Percentiles rank a stretch among this genome's conserved stretches.
Conservation (phyloP, 176 grass and related monocot species). For the Zea luxurians region DNA sequence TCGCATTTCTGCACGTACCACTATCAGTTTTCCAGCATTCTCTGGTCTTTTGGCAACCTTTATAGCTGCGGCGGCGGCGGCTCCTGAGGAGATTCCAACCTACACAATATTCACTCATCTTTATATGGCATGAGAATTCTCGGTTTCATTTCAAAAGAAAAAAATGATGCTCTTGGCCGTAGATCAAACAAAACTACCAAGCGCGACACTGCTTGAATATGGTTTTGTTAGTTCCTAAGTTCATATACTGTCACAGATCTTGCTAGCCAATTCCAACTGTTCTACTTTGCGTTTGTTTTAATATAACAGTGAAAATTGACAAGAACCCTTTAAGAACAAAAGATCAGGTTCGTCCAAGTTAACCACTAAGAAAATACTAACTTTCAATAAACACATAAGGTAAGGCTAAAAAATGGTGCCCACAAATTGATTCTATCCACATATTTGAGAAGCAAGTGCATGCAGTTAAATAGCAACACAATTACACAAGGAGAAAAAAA, state of each 20-base stretch:
- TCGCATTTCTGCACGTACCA: conserved; percentile 32
- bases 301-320: background rate
- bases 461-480: conserved; percentile 8
- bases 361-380: background rate
- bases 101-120: conserved; percentile 40
- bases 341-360: background rate
- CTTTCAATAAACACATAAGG: background rate
- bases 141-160: background rate
- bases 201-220: background rate
- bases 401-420: background rate
- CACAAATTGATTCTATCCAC: conserved; percentile 21
- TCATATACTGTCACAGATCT: background rate
- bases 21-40: conserved; percentile 90
- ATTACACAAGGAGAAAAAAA: background rate
- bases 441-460: background rate
- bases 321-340: background rate
- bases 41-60: conserved; percentile 81
- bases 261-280: conserved; percentile 3
- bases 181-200: conserved; percentile 1
- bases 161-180: background rate
- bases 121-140: conserved; percentile 19
- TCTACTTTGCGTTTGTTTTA: conserved; percentile 5
- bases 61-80: conserved; percentile 74
- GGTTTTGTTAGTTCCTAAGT: conserved; percentile 1
- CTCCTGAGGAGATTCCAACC: conserved; percentile 97